Conservation (phyloP, 2,329 filamentous ascomycete genomes). For the Aspergillus tubingensis region DNA sequence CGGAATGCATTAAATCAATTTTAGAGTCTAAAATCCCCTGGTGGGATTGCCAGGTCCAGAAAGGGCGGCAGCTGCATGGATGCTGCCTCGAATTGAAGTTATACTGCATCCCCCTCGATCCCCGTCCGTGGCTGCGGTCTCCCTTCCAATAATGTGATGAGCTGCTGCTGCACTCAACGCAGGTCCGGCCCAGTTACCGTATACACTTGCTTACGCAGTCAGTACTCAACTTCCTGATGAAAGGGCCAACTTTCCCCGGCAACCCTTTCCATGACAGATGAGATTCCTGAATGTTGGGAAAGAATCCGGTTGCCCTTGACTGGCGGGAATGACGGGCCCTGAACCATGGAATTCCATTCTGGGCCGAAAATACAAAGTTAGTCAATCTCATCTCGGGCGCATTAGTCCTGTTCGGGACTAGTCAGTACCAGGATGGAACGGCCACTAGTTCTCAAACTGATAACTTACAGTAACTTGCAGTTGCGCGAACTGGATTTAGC, state of each 20-base stretch:
- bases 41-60: neutral
- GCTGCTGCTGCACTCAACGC: neutral
- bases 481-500: neutral
- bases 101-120: neutral
- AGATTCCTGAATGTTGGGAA: constrained; percentile 6
- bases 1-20: constrained; percentile 5
- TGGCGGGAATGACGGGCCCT: neutral
- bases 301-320: constrained; percentile 5
- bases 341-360: neutral
- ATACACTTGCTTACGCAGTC: too few species aligned
- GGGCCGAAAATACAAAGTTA: neutral
- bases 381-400: neutral
- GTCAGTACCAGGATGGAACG: neutral
- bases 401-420: neutral
- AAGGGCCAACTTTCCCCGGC: neutral
- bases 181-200: too few species aligned
- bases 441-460: neutral
- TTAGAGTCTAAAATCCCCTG: neutral
- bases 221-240: neutral
- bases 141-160: constrained; percentile 7
- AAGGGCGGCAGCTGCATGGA: constrained; percentile 3
- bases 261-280: neutral
- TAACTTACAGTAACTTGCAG: too few species aligned
- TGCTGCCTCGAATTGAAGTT: constrained; percentile 5
- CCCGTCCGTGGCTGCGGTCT: neutral